Percentiles rank a stretch among this genome's conserved stretches.
phyloP scores from a whole-genome alignment of 2,329 filamentous ascomycete species.

The Sporothrix brasiliensis region DNA sequence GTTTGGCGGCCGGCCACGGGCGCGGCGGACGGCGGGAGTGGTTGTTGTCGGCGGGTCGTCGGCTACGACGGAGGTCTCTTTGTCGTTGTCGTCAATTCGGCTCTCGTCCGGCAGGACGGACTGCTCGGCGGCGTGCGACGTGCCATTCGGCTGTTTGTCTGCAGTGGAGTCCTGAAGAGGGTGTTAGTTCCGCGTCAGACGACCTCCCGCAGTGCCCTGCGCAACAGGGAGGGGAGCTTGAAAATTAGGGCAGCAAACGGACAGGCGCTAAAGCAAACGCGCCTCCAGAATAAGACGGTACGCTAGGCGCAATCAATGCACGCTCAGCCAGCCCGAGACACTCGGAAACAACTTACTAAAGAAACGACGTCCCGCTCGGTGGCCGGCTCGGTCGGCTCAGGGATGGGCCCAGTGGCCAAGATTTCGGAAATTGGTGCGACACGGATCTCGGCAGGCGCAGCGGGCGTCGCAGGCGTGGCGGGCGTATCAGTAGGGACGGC shows the following conservation, averaged over 20 bases:
- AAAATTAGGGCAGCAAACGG: slow-evolving; percentile 5
- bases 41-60: background rate
- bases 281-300: background rate
- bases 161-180: slow-evolving; percentile 3
- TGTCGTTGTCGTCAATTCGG: background rate
- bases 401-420: background rate
- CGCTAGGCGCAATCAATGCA: background rate
- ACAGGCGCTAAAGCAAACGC: background rate
- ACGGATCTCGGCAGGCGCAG: background rate
- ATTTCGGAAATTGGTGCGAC: background rate
- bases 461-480: background rate
- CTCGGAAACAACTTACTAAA: background rate
- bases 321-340: background rate
- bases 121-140: background rate
- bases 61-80: background rate
- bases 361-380: background rate
- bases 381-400: background rate
- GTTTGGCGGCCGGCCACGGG: slow-evolving; percentile 19
- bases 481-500: background rate
- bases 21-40: background rate
- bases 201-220: background rate
- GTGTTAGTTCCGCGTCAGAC: background rate
- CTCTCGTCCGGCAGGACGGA: slow-evolving; percentile 12
- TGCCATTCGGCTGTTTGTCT: slow-evolving; percentile 16
- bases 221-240: background rate